Evolutionary conservation across 768 basidiomycete genomes (phyloP).

Genomic region (Artomyces pyxidatus): DNA sequence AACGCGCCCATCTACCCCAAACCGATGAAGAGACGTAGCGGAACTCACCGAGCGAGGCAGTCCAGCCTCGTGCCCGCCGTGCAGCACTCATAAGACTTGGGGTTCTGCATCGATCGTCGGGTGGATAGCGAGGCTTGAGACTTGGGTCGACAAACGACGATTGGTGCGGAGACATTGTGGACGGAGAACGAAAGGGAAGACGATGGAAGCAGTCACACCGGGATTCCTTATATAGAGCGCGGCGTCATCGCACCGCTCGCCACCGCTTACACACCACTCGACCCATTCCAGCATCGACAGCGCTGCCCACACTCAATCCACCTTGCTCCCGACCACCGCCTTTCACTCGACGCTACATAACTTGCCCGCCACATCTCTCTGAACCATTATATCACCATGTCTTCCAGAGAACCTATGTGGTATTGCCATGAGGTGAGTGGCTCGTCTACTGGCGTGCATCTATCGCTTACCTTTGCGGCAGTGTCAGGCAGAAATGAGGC

Average conservation of each 20-base stretch:
- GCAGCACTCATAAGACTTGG: no score
- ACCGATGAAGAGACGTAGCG: constrained; percentile 8
- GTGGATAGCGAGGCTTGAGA: neutral
- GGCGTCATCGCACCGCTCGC: neutral
- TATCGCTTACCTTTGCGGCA: constrained; percentile 23
- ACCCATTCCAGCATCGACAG: no score
- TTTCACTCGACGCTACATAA: constrained; percentile 12
- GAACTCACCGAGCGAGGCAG: neutral
- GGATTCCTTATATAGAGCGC: neutral
- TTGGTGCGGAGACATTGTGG: neutral
- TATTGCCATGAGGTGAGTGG: constrained; percentile 61
- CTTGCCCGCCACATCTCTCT: constrained; percentile 8
- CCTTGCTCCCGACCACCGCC: constrained; percentile 1
- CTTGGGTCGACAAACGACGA: neutral
- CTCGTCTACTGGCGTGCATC: neutral
- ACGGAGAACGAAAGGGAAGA: no score
- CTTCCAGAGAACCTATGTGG: constrained; percentile 68
- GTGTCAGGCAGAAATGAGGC: constrained; percentile 87
- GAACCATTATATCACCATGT: constrained; percentile 35
- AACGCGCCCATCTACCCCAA: constrained; percentile 35
- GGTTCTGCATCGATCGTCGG: neutral
- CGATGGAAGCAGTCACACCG: no score
- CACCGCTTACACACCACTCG: neutral
- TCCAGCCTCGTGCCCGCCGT: neutral
- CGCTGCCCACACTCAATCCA: neutral